These are phyloP conservation scores for Kurtzmaniella quercitrusa DNA, from an alignment of 1,139 yeast genomes.

Conservation along the genomic window DNA sequence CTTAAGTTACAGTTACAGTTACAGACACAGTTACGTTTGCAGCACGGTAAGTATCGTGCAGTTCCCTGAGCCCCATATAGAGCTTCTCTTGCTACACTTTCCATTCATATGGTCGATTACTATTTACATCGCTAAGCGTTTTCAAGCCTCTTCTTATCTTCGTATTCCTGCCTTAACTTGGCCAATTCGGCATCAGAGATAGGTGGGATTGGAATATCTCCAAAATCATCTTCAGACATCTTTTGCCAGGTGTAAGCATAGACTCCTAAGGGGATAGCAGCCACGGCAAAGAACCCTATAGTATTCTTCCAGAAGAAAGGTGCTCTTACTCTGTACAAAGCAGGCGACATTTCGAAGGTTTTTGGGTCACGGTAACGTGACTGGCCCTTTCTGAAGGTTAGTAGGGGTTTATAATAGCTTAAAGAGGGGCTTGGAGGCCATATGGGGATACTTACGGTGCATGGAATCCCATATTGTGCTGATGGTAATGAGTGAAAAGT, in stretches of 20 bases:
- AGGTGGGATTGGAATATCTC: slow-evolving; percentile 92
- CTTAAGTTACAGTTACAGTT: too few species aligned
- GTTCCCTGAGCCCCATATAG: too few species aligned
- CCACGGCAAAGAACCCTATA: slow-evolving; percentile 52
- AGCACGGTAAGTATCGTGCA: too few species aligned
- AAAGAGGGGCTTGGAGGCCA: background rate
- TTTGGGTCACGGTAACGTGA: slow-evolving; percentile 63
- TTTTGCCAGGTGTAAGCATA: slow-evolving; percentile 70
- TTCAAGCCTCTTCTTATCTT: slow-evolving; percentile 30
- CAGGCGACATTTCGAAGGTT: slow-evolving; percentile 90
- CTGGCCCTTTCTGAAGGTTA: slow-evolving; percentile 22
- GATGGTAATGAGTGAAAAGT: background rate
- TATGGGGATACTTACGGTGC: slow-evolving; percentile 5
- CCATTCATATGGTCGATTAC: background rate
- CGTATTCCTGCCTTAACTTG: slow-evolving; percentile 67
- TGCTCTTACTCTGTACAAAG: slow-evolving; percentile 80
- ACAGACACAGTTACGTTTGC: too few species aligned
- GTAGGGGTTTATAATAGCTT: background rate
- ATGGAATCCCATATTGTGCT: slow-evolving; percentile 4
- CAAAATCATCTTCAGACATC: slow-evolving; percentile 78
- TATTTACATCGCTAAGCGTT: slow-evolving; percentile 5
- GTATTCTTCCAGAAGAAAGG: slow-evolving; percentile 82
- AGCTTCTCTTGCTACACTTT: too few species aligned
- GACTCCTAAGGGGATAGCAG: slow-evolving; percentile 63
- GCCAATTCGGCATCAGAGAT: slow-evolving; percentile 73